Evolutionary conservation across 1,284 basidiomycete genomes (phyloP).

Genomic region (Porodaedalea pini): DNA sequence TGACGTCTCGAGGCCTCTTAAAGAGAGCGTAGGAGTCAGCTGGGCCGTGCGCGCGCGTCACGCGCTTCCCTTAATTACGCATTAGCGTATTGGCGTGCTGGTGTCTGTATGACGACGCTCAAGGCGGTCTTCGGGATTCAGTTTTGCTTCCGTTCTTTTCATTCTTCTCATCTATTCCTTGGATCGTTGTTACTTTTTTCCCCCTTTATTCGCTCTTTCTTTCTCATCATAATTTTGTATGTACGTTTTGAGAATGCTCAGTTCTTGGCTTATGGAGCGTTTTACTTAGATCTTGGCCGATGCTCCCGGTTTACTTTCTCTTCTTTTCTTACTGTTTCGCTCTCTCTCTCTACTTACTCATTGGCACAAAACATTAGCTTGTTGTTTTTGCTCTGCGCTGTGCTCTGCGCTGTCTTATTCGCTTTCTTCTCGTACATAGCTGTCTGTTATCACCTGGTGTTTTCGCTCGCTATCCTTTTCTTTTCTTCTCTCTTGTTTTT

Average conservation of each 20-base stretch:
- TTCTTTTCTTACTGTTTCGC: not conserved
- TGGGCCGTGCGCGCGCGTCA: not conserved
- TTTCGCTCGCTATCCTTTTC: not conserved
- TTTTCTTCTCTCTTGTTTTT: not conserved
- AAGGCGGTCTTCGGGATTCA: too few species aligned
- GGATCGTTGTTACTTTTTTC: not conserved
- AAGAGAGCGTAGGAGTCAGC: not conserved
- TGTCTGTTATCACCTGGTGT: not conserved
- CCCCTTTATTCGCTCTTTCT: not conserved
- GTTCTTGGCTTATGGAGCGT: not conserved
- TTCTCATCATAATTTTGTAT: not conserved
- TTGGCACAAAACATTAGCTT: not conserved
- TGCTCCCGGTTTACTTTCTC: not conserved
- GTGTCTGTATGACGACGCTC: too few species aligned
- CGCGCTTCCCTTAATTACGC: not conserved
- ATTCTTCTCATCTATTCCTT: too few species aligned
- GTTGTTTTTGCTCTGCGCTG: not conserved
- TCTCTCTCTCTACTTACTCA: not conserved
- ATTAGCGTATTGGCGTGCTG: not conserved
- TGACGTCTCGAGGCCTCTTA: not conserved
- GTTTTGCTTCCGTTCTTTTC: too few species aligned
- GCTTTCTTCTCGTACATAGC: not conserved
- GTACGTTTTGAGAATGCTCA: too few species aligned
- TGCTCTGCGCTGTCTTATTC: too few species aligned
- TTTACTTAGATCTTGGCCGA: not conserved